phyloP scores from a whole-genome alignment of 1,284 basidiomycete genomes.

The Cryptococcus sp. region DNA sequence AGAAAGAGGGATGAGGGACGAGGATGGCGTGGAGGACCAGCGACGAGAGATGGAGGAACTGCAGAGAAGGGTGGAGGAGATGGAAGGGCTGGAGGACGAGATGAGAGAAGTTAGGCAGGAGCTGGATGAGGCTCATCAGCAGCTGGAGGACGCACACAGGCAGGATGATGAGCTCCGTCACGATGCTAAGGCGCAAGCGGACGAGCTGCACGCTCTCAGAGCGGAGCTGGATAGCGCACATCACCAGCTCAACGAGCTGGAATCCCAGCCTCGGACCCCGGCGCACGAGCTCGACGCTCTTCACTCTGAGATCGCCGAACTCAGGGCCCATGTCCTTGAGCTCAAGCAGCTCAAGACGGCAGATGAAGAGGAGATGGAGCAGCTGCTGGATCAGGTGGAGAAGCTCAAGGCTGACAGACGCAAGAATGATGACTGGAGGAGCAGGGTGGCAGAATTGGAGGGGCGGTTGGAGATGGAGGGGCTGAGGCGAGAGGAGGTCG shows the following conservation, averaged over 20 bases:
- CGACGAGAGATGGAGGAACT: background rate
- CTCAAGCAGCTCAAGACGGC: slow-evolving; percentile 17
- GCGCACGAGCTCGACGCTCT: background rate
- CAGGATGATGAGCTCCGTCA: slow-evolving; percentile 2
- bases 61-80: background rate
- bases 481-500: slow-evolving; percentile 49
- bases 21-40: background rate
- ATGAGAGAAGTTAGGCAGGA: background rate
- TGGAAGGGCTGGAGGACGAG: slow-evolving; percentile 8
- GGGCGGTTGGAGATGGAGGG: slow-evolving; percentile 13
- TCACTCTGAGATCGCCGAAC: slow-evolving; percentile 5
- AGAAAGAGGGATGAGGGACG: background rate
- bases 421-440: slow-evolving; percentile 15
- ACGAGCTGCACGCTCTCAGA: slow-evolving; percentile 9
- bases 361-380: slow-evolving; percentile 27
- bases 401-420: slow-evolving; percentile 8
- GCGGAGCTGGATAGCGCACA: slow-evolving; percentile 14
- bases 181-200: background rate
- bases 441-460: slow-evolving; percentile 14
- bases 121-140: slow-evolving; percentile 11
- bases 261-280: background rate
- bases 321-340: slow-evolving; percentile 11
- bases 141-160: slow-evolving; percentile 4
- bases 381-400: slow-evolving; percentile 12
- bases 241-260: slow-evolving; percentile 6